Conservation (phyloP, 2,329 filamentous ascomycete species). For the Anthostomella pinea region DNA sequence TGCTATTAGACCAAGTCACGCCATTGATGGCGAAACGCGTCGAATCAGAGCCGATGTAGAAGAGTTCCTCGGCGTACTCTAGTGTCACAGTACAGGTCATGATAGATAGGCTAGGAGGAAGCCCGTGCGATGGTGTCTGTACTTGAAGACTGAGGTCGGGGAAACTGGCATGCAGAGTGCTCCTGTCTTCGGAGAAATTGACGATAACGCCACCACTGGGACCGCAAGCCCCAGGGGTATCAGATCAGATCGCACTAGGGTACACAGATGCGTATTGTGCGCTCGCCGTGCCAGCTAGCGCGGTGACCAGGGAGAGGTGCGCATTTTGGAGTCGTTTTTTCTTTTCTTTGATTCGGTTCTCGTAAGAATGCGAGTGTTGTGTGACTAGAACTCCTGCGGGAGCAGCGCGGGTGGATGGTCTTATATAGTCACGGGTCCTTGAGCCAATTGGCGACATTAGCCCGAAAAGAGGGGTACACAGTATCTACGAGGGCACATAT, state of each 20-base stretch:
- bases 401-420: no score
- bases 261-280: no score
- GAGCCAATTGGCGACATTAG: no score
- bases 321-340: no score
- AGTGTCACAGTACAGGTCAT: conserved; percentile 7
- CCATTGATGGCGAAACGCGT: conserved; percentile 12
- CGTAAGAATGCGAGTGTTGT: no score
- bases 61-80: conserved; percentile 10
- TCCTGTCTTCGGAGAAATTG: conserved; percentile 10
- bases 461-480: no score
- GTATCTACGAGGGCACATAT: no score
- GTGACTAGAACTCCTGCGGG: no score
- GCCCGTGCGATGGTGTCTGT: conserved; percentile 13
- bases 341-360: no score
- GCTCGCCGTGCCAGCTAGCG: no score
- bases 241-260: conserved; percentile 9
- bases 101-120: conserved; percentile 11
- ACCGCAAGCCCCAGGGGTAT: conserved; percentile 11
- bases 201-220: conserved; percentile 8
- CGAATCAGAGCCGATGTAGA: conserved; percentile 6
- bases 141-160: conserved; percentile 10
- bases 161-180: conserved; percentile 10
- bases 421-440: no score
- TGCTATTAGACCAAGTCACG: conserved; percentile 11
- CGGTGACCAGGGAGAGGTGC: no score